phyloP scores from a whole-genome alignment of 1,284 basidiomycete species.

The Cutaneotrichosporon sp. region DNA sequence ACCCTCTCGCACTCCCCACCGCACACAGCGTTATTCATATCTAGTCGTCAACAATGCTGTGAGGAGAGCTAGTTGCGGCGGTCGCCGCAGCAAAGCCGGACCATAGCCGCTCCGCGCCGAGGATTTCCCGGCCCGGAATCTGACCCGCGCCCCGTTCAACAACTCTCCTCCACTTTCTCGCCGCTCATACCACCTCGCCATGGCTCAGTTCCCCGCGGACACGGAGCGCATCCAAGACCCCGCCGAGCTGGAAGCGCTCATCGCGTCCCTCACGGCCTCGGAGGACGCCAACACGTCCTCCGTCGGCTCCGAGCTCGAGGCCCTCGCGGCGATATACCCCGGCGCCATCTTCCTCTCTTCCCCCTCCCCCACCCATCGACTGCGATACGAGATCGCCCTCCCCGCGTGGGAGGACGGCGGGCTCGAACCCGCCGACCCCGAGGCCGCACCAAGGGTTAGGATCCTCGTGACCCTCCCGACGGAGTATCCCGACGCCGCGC shows the following conservation, averaged over 20 bases:
- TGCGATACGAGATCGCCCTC: slow-evolving; percentile 67
- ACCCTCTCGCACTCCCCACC: too few species aligned
- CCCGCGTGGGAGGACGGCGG: slow-evolving; percentile 53
- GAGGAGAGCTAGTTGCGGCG: too few species aligned
- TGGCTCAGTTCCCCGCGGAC: too few species aligned
- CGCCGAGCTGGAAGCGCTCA: slow-evolving; percentile 29
- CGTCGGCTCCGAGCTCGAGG: slow-evolving; percentile 57
- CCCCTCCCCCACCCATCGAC: slow-evolving; percentile 35
- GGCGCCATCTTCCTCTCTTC: slow-evolving; percentile 57
- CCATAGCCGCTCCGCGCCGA: too few species aligned
- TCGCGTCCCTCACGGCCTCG: slow-evolving; percentile 36
- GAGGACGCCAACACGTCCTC: slow-evolving; percentile 36
- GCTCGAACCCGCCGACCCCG: slow-evolving; percentile 32
- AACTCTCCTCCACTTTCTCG: too few species aligned
- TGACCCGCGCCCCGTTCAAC: too few species aligned
- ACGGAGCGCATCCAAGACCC: background rate
- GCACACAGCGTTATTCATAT: too few species aligned
- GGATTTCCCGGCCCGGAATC: too few species aligned
- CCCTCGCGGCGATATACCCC: slow-evolving; percentile 79
- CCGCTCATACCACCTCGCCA: too few species aligned
- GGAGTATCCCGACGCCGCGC: slow-evolving; percentile 70
- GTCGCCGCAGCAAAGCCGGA: too few species aligned
- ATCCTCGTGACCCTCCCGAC: slow-evolving; percentile 72
- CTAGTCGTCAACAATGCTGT: too few species aligned
- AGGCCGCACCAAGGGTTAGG: slow-evolving; percentile 53